phyloP scores from a whole-genome alignment of 2,329 filamentous ascomycete genomes.

The Xylariaceae sp. region DNA sequence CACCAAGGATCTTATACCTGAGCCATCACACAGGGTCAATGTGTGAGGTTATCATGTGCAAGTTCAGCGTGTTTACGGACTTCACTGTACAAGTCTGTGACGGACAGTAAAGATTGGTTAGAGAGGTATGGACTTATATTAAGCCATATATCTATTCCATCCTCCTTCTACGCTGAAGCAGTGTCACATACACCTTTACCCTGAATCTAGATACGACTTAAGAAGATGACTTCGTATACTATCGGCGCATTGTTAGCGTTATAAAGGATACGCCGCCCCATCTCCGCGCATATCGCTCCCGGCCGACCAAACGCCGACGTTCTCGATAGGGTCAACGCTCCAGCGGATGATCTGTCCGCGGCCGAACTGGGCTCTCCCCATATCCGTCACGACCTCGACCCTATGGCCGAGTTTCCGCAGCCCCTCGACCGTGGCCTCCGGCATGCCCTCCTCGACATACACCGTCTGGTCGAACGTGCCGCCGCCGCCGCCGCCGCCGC shows the following conservation, averaged over 20 bases:
- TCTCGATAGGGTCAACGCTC: slow-evolving; percentile 70
- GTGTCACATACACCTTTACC: too few relatives aligned
- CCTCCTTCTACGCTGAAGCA: too few relatives aligned
- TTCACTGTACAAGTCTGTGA: too few relatives aligned
- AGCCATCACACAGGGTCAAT: too few relatives aligned
- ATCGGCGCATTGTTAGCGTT: slow-evolving; percentile 27
- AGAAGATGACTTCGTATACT: background rate
- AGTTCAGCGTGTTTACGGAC: too few relatives aligned
- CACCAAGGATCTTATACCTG: too few relatives aligned
- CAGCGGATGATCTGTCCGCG: slow-evolving; percentile 84
- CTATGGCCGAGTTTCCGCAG: slow-evolving; percentile 73
- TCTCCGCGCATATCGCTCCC: slow-evolving; percentile 89
- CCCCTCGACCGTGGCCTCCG: slow-evolving; percentile 66
- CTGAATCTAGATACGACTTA: background rate
- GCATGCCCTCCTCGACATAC: slow-evolving; percentile 82
- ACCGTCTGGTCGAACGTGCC: slow-evolving; percentile 59
- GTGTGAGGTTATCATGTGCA: too few relatives aligned
- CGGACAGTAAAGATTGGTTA: too few relatives aligned
- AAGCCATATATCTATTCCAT: too few relatives aligned
- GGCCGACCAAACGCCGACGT: slow-evolving; percentile 76
- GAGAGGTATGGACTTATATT: too few relatives aligned
- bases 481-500: slow-evolving; percentile 41
- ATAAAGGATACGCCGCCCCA: slow-evolving; percentile 65
- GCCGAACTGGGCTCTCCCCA: slow-evolving; percentile 72
- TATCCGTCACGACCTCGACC: slow-evolving; percentile 68